Base-by-base conservation (phyloP, 208 protist species). In the Herpetomonas tarakana region DNA sequence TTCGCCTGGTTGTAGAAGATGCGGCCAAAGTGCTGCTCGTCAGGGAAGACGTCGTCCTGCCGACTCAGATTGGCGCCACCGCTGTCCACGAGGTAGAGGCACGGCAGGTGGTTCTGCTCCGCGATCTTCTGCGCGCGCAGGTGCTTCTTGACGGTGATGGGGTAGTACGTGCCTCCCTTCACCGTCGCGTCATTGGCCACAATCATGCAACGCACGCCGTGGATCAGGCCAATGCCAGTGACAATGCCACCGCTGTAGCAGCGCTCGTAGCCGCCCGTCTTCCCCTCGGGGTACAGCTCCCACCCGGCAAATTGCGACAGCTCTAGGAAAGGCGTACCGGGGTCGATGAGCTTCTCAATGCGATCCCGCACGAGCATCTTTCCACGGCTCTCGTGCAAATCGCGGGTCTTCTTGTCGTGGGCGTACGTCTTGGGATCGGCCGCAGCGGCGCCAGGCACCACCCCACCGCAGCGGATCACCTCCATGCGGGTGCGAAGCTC, bases 1-100 rank as follows among this genome's bases (percentile, higher is more conserved):
- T 85, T 88, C 2, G 97, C 96, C 76, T 99, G 97, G 74, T 99
- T 99, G 76, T 83, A 98, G 71, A 99, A 99, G 46, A 99, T 99
- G 49, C 94, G 88, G 18, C 97, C 97, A 83, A 99, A 99, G 64
- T 99, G 97, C 46, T 97, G 86, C 47, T 86, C 76, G 73, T 99
- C 97, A 12, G 97, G 92, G 77, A 99, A 98, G 26, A 96, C 93
- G 27, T 97, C 93, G 22, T 79, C 86, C 74, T 98, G 97, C 22
- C 81, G 53, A 21, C 82, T 78, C 9, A 99, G 73, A 74, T 98
- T 98, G 25, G 96, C 97, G 50, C 97, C 97, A 46, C 97, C 97
- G 69, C 88, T 97, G 68, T 99, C 97, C 18, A 98, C 96, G 16
- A 99, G 80, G 76, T 99, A 99, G 51, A 99, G 78, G 69, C 97